Conservation (phyloP, 768 basidiomycete species). For the Amanita fuliginea region DNA sequence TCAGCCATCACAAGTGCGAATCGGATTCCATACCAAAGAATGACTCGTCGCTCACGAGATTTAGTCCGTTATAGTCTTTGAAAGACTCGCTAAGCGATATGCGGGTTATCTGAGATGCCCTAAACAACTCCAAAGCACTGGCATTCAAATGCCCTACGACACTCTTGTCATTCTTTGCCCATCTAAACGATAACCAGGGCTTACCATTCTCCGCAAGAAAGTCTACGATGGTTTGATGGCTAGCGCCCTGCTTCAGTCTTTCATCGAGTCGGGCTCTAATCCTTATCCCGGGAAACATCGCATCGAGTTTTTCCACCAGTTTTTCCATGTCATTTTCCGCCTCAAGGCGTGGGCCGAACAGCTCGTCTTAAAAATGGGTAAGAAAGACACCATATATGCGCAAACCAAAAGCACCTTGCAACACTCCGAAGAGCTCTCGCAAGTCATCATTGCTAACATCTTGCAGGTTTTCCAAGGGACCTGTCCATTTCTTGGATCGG, state of each 20-base stretch:
- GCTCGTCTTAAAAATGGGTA: constrained; percentile 20
- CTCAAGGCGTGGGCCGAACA: constrained; percentile 30
- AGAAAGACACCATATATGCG: neutral
- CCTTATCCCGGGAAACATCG: constrained; percentile 35
- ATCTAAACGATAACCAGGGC: neutral
- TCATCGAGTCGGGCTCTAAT: constrained; percentile 28
- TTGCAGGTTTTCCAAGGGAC: neutral
- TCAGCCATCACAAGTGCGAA: constrained; percentile 3
- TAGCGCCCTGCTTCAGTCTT: constrained; percentile 13
- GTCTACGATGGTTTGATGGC: constrained; percentile 32
- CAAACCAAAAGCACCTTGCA: constrained; percentile 2
- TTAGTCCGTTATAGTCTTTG: constrained; percentile 36
- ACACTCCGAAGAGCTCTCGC: neutral
- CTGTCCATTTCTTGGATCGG: neutral
- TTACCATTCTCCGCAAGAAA: constrained; percentile 27
- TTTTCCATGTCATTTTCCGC: constrained; percentile 26
- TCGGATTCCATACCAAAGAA: constrained; percentile 26
- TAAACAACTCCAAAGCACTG: constrained; percentile 31
- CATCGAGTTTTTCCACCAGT: constrained; percentile 28
- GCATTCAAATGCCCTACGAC: constrained; percentile 35
- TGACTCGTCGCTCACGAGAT: constrained; percentile 31
- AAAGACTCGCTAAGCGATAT: constrained; percentile 38
- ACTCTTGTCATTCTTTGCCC: neutral
- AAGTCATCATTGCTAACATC: neutral
- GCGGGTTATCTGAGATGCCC: constrained; percentile 30